Conservation (phyloP, 805 yeast species). For the Saturnispora bothae region DNA sequence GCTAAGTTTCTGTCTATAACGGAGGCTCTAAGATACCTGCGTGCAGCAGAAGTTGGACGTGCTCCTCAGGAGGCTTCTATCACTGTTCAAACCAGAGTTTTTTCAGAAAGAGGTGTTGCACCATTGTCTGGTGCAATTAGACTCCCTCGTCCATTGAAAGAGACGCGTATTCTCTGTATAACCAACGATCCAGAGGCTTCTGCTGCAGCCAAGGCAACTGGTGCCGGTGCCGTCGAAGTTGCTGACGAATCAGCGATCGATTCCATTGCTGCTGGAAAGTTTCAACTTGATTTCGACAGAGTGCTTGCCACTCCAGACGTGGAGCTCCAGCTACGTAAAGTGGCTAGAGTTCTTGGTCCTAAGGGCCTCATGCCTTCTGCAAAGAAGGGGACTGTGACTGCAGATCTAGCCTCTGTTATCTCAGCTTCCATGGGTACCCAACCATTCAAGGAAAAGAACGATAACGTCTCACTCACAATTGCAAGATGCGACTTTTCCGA, state of each 20-base stretch:
- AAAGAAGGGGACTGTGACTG: conserved; percentile 77
- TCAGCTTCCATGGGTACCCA: conserved; percentile 50
- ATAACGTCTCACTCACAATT: conserved; percentile 52
- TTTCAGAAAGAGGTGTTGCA: conserved; percentile 68
- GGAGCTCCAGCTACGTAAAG: conserved; percentile 44
- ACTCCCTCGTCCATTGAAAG: conserved; percentile 64
- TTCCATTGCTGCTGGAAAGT: conserved; percentile 42
- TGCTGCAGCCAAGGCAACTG: conserved; percentile 34
- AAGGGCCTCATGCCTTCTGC: conserved; percentile 79
- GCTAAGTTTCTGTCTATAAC: conserved; percentile 67
- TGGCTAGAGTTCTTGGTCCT: conserved; percentile 82
- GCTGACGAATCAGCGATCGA: conserved; percentile 70
- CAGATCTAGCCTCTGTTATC: conserved; percentile 48
- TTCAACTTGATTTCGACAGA: conserved; percentile 53
- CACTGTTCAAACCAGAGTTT: conserved; percentile 50
- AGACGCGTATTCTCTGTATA: conserved; percentile 57
- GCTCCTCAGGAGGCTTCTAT: conserved; percentile 62
- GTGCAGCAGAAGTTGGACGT: conserved; percentile 89
- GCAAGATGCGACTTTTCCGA: conserved; percentile 75
- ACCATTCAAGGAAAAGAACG: conserved; percentile 67
- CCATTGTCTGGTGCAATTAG: conserved; percentile 62
- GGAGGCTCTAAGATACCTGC: conserved; percentile 61
- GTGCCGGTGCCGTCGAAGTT: conserved; percentile 50
- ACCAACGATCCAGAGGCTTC: conserved; percentile 45
- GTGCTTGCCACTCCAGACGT: conserved; percentile 83